A percentile compares a stretch with the other conserved stretches of the same genome.
phyloP scores from a whole-genome alignment of 805 yeast species.

The Ogataea minuta region DNA sequence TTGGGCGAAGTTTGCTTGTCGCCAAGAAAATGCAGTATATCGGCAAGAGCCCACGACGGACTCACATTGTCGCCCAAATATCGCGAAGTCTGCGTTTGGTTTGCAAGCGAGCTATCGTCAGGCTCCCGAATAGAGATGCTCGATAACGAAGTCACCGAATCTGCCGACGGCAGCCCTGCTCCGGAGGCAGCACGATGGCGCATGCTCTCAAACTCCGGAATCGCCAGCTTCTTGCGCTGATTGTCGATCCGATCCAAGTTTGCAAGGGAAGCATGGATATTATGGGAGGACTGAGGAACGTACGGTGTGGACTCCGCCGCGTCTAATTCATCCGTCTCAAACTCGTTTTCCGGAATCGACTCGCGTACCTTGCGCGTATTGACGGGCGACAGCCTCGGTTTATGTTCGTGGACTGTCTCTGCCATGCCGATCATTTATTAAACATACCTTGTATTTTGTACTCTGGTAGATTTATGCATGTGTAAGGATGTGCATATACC shows the following conservation, averaged over 20 bases:
- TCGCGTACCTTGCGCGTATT: background rate
- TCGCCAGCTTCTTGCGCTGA: conserved; percentile 16
- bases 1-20: conserved; percentile 49
- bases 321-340: background rate
- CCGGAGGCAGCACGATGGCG: conserved; percentile 27
- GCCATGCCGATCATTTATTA: conserved; percentile 1
- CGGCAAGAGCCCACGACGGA: conserved; percentile 64
- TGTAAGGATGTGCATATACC: background rate
- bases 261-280: conserved; percentile 1
- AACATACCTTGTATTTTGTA: background rate
- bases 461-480: background rate
- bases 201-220: conserved; percentile 25
- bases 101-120: conserved; percentile 10
- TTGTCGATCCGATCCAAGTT: conserved; percentile 12
- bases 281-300: conserved; percentile 1
- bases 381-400: background rate
- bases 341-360: background rate
- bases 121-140: conserved; percentile 18
- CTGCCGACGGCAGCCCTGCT: conserved; percentile 18
- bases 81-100: conserved; percentile 2
- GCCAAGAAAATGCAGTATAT: conserved; percentile 56
- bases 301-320: background rate
- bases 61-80: conserved; percentile 25
- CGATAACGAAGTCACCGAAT: conserved; percentile 16
- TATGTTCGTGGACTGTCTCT: conserved; percentile 4